A percentile compares a stretch with the other conserved stretches of the same genome.
These are phyloP conservation scores for Rugosomyces carneus DNA, from an alignment of 1,284 basidiomycete species.

Conservation along the genomic window DNA sequence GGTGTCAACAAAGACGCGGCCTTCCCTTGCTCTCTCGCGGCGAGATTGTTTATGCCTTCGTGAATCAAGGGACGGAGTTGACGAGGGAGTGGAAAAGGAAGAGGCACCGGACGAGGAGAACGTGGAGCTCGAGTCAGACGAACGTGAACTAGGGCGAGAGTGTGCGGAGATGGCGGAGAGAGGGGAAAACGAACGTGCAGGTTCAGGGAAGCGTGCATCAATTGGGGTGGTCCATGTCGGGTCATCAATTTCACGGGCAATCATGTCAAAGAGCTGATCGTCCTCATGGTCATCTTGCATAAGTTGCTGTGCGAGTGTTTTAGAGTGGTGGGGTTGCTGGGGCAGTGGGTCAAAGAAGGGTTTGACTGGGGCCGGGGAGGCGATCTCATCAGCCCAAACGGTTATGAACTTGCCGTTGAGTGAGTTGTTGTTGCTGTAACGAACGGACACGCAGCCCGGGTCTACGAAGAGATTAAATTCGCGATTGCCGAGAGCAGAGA, in stretches of 20 bases:
- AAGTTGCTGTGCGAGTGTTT: conserved; percentile 68
- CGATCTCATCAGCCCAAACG: conserved; percentile 56
- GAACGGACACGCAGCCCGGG: conserved; percentile 67
- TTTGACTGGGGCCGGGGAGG: conserved; percentile 21
- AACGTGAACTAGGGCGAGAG: conserved; percentile 71
- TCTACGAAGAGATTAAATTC: conserved; percentile 76
- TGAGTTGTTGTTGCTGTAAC: conserved; percentile 37
- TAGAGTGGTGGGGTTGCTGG: conserved; percentile 26
- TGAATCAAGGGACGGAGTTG: conserved; percentile 25
- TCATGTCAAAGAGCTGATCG: conserved; percentile 65
- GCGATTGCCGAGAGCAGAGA: conserved; percentile 53
- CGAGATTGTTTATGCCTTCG: conserved; percentile 53
- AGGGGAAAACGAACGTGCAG: conserved; percentile 49
- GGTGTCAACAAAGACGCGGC: conserved; percentile 63
- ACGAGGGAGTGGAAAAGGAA: conserved; percentile 29
- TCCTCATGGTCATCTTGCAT: conserved; percentile 61
- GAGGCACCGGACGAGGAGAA: conserved; percentile 49
- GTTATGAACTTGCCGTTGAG: conserved; percentile 40
- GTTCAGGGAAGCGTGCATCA: conserved; percentile 47
- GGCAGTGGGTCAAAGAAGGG: conserved; percentile 10
- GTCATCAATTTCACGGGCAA: conserved; percentile 60
- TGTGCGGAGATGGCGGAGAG: conserved; percentile 53
- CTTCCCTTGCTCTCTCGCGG: conserved; percentile 59
- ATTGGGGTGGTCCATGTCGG: conserved; percentile 65
- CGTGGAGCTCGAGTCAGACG: conserved; percentile 63